Evolutionary conservation across 768 basidiomycete species (phyloP).

Genomic region (Dentipellis fragilis): DNA sequence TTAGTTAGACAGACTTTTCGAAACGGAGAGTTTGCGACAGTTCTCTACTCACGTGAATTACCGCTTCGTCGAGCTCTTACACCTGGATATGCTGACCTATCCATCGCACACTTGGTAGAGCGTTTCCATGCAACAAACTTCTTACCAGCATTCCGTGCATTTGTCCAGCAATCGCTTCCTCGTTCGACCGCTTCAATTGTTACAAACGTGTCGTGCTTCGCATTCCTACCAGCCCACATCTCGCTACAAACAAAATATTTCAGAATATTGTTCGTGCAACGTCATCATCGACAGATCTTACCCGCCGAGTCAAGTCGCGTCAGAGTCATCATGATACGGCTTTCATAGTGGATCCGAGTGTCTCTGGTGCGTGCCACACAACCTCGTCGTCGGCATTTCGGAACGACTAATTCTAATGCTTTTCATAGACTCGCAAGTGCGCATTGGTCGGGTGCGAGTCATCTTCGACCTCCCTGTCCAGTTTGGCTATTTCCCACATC

Average conservation of each 20-base stretch:
- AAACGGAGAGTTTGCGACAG: too few species aligned
- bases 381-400: background rate
- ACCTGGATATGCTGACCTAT: background rate
- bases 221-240: background rate
- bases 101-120: background rate
- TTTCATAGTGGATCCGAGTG: background rate
- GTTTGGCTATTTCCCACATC: background rate
- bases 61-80: too few species aligned
- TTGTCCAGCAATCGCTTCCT: background rate
- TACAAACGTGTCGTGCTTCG: background rate
- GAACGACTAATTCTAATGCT: too few species aligned
- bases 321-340: background rate
- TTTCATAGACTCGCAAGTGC: background rate
- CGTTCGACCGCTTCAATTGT: background rate
- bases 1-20: too few species aligned
- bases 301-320: background rate
- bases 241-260: background rate
- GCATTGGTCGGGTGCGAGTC: background rate
- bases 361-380: background rate
- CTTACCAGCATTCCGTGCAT: background rate
- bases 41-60: too few species aligned
- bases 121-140: background rate
- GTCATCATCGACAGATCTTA: background rate
- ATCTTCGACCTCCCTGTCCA: background rate
- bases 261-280: background rate